A percentile compares a stretch with the other conserved stretches of the same genome.
Conservation (phyloP, 2,329 filamentous ascomycete species). For the Monosporascus ibericus region DNA sequence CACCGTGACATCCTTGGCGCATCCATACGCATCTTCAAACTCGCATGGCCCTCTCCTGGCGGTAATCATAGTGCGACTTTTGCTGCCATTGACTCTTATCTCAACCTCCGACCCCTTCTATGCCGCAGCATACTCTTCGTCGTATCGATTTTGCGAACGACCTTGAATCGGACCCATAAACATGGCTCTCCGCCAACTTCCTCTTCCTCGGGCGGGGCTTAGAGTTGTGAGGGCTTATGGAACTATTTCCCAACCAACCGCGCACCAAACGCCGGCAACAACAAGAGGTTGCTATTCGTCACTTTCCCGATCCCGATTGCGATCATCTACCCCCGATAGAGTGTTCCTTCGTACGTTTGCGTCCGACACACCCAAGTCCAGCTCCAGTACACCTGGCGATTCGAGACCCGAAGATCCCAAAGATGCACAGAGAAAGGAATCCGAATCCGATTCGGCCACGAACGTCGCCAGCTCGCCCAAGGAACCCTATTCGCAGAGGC, state of each 20-base stretch:
- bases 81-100: conserved; percentile 14
- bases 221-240: conserved; percentile 2
- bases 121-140: neutral
- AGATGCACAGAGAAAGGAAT: conserved; percentile 16
- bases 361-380: conserved; percentile 9
- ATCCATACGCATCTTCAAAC: neutral
- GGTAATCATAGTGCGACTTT: conserved; percentile 21
- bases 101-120: conserved; percentile 4
- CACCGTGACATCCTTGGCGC: neutral
- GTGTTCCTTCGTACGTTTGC: conserved; percentile 11
- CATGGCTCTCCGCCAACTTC: conserved; percentile 16
- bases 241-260: conserved; percentile 1
- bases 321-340: neutral
- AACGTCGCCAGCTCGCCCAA: conserved; percentile 17
- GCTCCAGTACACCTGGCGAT: neutral
- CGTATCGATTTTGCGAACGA: neutral
- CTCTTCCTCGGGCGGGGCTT: conserved; percentile 2
- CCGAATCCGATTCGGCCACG: conserved; percentile 18
- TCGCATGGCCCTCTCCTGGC: conserved; percentile 20
- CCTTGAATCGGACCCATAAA: conserved; percentile 2
- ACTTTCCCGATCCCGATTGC: neutral
- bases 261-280: conserved; percentile 1
- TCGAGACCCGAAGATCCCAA: conserved; percentile 9
- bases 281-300: conserved; percentile 10
- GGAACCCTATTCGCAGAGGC: conserved; percentile 17